Base-by-base conservation (phyloP, 805 yeast species). In the Metschnikowia santaceciliae region DNA sequence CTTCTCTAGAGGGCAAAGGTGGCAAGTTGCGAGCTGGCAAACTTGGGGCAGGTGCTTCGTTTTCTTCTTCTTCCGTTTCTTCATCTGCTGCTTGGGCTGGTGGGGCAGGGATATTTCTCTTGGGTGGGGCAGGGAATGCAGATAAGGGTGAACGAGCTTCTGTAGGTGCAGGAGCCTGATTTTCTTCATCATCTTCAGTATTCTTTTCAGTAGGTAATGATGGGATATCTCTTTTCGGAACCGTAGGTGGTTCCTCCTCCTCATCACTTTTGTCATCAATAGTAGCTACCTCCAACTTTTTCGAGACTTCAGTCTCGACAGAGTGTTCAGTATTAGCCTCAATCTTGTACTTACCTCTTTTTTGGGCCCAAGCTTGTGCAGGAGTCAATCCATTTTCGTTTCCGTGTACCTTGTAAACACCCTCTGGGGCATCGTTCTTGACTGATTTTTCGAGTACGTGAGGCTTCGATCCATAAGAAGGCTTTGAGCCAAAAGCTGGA, bases 291-390 rank as follows among this genome's bases (percentile, higher is more conserved):
- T 48, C 39, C 15, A 38, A 19, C 15, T 22, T 46, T 19, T 38
- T 17, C 4, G 37, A 7, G n/a, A 32, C 23, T 10, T 52, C 48
- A 23, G 58, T 42, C 32, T 54, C 48, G 20, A 22, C 55, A 22
- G 54, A 62, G 11, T 47, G 53, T n/a, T 50, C 54, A 4, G 59
- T 59, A 32, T 67, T 59, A 11, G 64, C 32, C 44, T 72, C 80
- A 42, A 72, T 70, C 58, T 76, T 79, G 60, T 74, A 81, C 64
- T 83, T 78, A 44, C 90, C 96, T 63, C 85, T 82, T 71, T 84
- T 87, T 65, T 87, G 97, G 22, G 97, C 97, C 97, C 97, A 90
- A 30, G 88, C 61, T 71, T 90, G 97, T 30, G 97, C 97, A 22
- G 97, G 97, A 6, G 96, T 87, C 68, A 89, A 88, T 54, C 96